Conservation (phyloP, 768 basidiomycete species). For the Phanerodontia chrysosporium region DNA sequence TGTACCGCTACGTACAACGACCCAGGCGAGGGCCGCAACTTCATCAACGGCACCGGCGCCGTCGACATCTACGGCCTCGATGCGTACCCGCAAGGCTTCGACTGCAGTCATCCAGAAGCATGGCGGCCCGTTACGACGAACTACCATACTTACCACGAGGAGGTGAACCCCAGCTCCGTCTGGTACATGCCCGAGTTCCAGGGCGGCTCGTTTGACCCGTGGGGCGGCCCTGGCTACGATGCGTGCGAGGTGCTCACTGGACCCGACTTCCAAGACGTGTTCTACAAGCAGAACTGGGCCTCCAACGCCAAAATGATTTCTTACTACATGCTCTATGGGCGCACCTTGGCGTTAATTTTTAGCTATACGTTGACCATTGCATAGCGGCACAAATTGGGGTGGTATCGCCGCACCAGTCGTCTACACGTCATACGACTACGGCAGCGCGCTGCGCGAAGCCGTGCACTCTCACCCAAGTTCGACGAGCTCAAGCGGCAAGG, state of each 20-base stretch:
- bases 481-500: constrained; percentile 76
- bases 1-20: constrained; percentile 28
- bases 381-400: constrained; percentile 83
- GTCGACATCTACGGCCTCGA: constrained; percentile 38
- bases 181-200: constrained; percentile 62
- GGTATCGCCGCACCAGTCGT: constrained; percentile 76
- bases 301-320: constrained; percentile 78
- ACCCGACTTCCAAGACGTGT: constrained; percentile 72
- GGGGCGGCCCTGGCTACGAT: constrained; percentile 75
- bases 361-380: background rate
- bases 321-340: constrained; percentile 84
- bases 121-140: constrained; percentile 65
- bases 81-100: constrained; percentile 74
- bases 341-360: background rate
- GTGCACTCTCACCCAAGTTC: constrained; percentile 63
- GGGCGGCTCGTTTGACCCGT: constrained; percentile 73
- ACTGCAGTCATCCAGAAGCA: constrained; percentile 65
- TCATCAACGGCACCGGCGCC: constrained; percentile 29
- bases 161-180: constrained; percentile 46
- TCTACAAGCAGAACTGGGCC: constrained; percentile 75
- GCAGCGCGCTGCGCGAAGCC: constrained; percentile 66
- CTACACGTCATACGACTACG: constrained; percentile 76
- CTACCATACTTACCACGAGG: constrained; percentile 61
- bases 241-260: constrained; percentile 66
- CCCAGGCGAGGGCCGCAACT: constrained; percentile 20